Conservation (phyloP, 805 yeast species). For the Lipomyces mesembrius region DNA sequence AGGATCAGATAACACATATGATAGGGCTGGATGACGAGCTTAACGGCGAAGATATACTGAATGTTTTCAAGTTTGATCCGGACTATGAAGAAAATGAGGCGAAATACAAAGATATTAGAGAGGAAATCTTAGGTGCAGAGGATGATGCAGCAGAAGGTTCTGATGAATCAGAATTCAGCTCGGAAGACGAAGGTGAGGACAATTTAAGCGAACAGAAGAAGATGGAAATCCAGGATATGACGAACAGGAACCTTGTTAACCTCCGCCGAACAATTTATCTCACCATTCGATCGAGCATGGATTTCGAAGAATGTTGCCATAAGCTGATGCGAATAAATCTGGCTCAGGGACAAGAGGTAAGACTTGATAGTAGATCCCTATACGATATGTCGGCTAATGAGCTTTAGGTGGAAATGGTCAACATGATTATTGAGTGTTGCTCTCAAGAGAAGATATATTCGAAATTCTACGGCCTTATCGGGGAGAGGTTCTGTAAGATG, state of each 20-base stretch:
- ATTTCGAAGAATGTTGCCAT: conserved; percentile 91
- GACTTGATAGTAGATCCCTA: not conserved
- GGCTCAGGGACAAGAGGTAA: conserved; percentile 50
- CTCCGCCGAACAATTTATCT: conserved; percentile 79
- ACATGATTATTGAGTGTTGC: conserved; percentile 78
- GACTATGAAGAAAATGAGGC: conserved; percentile 57
- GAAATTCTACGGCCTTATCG: conserved; percentile 78
- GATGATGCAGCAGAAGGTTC: conserved; percentile 34
- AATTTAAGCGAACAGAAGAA: conserved; percentile 32
- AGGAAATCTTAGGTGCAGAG: conserved; percentile 54
- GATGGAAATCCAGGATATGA: conserved; percentile 62
- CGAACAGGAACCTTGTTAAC: conserved; percentile 64
- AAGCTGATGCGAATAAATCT: conserved; percentile 62
- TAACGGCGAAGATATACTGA: conserved; percentile 53
- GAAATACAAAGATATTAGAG: conserved; percentile 51
- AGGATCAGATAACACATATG: conserved; percentile 62
- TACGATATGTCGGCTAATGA: conserved; percentile 7
- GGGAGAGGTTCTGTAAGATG: conserved; percentile 63
- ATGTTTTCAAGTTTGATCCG: conserved; percentile 57
- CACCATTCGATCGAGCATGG: conserved; percentile 85
- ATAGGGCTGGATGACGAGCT: conserved; percentile 59
- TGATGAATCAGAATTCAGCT: conserved; percentile 37
- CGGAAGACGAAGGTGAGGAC: conserved; percentile 38
- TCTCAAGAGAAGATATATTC: conserved; percentile 86
- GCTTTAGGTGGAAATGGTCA: conserved; percentile 55